Percentiles rank a stretch among this genome's conserved stretches.
Evolutionary conservation across 108 stramenopile species (phyloP).

Genomic region (Cyclotella choctawhatcheeana): DNA sequence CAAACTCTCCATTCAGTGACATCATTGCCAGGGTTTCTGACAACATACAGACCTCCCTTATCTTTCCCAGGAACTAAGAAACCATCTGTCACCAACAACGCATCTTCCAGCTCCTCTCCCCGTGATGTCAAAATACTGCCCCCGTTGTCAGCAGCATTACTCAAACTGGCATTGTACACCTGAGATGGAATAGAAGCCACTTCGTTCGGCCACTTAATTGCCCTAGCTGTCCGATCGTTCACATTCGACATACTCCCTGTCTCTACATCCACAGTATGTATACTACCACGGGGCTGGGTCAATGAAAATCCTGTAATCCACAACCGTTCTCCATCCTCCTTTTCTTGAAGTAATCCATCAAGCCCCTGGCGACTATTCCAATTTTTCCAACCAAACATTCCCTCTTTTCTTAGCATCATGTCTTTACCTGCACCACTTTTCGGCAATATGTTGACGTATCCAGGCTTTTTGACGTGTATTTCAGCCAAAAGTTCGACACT

Average conservation of each 20-base stretch:
- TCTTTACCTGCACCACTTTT: conserved; percentile 55
- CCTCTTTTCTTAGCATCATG: conserved; percentile 7
- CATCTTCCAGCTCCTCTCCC: conserved; percentile 56
- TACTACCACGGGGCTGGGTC: conserved; percentile 64
- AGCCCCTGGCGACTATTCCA: conserved; percentile 22
- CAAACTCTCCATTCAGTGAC: conserved; percentile 69
- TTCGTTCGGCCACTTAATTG: conserved; percentile 93
- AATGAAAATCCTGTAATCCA: conserved; percentile 89
- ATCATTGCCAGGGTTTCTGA: conserved; percentile 69
- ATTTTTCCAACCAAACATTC: conserved; percentile 41
- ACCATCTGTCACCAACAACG: conserved; percentile 90
- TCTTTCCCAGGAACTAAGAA: conserved; percentile 95
- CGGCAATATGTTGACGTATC: conserved; percentile 72
- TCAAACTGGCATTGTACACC: conserved; percentile 10
- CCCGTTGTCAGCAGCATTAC: conserved; percentile 7
- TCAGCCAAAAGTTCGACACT: conserved; percentile 81
- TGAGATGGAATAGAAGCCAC: conserved; percentile 69
- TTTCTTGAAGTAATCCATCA: not conserved
- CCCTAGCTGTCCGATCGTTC: conserved; percentile 60
- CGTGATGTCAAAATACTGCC: not conserved
- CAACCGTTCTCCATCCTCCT: conserved; percentile 55
- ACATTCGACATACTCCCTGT: conserved; percentile 61
- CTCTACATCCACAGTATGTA: conserved; percentile 66
- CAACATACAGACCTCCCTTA: conserved; percentile 91
- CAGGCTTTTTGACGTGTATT: conserved; percentile 74